These are phyloP conservation scores for Epichloe bromicola DNA, from an alignment of 2,329 filamentous ascomycete genomes.

Conservation along the genomic window DNA sequence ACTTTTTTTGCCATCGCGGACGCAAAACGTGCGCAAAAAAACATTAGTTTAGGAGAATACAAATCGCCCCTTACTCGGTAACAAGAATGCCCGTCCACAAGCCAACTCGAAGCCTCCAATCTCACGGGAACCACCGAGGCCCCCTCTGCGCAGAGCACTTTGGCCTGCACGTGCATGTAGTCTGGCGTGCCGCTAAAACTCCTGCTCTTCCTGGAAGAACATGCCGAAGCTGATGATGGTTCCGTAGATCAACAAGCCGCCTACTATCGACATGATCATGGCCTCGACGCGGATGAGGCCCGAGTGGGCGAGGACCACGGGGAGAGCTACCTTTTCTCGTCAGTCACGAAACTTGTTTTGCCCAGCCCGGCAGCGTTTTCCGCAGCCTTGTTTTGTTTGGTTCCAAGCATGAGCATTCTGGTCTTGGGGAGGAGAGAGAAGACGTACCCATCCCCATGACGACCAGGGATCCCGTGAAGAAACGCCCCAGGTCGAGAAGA, in stretches of 20 bases:
- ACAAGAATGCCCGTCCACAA: no score
- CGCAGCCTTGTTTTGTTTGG: no score
- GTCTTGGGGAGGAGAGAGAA: slow-evolving; percentile 14
- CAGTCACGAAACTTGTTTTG: no score
- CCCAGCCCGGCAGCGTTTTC: no score
- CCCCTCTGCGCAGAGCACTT: not conserved
- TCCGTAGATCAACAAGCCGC: slow-evolving; percentile 88
- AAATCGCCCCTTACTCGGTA: no score
- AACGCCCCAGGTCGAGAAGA: slow-evolving; percentile 84
- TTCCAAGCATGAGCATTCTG: no score
- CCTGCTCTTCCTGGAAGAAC: slow-evolving; percentile 97
- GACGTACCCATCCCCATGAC: slow-evolving; percentile 91
- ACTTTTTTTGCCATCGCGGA: no score
- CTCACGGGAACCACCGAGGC: no score
- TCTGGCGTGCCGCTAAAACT: slow-evolving; percentile 49
- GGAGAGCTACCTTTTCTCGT: slow-evolving; percentile 50
- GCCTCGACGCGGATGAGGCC: slow-evolving; percentile 70
- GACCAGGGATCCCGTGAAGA: slow-evolving; percentile 89
- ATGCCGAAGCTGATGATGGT: slow-evolving; percentile 97
- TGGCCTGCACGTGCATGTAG: no score
- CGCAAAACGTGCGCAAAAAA: no score
- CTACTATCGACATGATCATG: slow-evolving; percentile 89
- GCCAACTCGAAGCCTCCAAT: no score
- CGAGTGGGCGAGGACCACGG: slow-evolving; percentile 76
- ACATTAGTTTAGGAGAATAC: no score